Evolutionary conservation across 495 filamentous ascomycete species (phyloP), one percentile per base, ranked within the genome.

Genomic region (Staphylotrichum longicolle): DNA sequence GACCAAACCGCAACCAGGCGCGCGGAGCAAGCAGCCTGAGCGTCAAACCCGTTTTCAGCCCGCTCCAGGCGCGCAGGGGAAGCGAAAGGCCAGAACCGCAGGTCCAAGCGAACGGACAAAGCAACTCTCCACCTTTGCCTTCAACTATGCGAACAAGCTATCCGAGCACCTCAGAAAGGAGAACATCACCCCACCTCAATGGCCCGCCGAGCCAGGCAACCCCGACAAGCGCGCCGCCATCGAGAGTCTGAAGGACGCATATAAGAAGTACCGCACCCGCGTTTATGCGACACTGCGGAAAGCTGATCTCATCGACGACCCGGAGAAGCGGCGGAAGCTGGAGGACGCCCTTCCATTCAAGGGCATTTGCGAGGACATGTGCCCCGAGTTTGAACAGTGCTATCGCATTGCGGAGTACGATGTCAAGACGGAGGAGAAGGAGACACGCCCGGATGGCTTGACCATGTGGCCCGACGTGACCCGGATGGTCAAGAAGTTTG

Each of bases 291-390:
- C 83, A 27, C 85, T 92, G 10, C 92, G 95, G 56, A 81, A 78
- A 59, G 83, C 85, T 55, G 88, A 88, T 9, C 81, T 90, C 30
- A 88, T 97, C 72, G 90, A 94, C 54, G 92, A 99, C 68, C 95
- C 95, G 0, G 87, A 95, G 48, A 90, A 91, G 69, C 88, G 86
- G 10, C 89, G 88, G 53, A 85, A 81, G 41, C 82, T 98, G 39
- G 84, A 88, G 45, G 84, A 96, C 61, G 93, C 94, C 4, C 89
- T 97, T 47, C 88, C 88, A 4, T 93, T 91, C 20, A 86, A 90
- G 57, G 94, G 93, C 9, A 93, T 88, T 57, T 98, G 93, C 68
- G 85, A 89, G 64, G 86, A 91, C 61, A 97, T 96, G 93, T 99
- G 95, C 72, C 91, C 95, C 0, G 87, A 93, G 64, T 96, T 86